Percentiles rank a stretch among this genome's conserved stretches.
Conservation (phyloP, 331 rosid species). For the Prunus yedoensis region DNA sequence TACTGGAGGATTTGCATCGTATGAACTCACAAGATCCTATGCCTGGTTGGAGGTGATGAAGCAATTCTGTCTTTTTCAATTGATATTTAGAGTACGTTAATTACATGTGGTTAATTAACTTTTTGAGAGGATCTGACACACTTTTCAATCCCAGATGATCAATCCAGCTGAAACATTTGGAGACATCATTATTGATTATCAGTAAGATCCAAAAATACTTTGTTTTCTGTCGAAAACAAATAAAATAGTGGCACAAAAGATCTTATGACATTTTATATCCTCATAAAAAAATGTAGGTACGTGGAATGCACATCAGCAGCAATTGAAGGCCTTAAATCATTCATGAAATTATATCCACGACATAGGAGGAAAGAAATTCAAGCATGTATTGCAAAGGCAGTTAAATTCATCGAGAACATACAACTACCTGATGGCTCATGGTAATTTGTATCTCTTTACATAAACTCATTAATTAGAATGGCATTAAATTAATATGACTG, state of each 20-base stretch:
- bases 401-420: slow-evolving; percentile 41
- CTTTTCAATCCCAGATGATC: slow-evolving; percentile 39
- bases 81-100: neutral
- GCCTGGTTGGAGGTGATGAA: slow-evolving; percentile 63
- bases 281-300: slow-evolving; percentile 28
- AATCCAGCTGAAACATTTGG: slow-evolving; percentile 64
- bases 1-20: slow-evolving; percentile 78
- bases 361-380: slow-evolving; percentile 51
- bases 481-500: neutral
- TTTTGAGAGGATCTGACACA: neutral
- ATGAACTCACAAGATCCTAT: slow-evolving; percentile 81
- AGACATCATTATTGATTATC: slow-evolving; percentile 67
- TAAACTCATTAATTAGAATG: neutral
- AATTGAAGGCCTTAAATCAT: slow-evolving; percentile 51
- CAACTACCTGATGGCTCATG: slow-evolving; percentile 71
- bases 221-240: neutral
- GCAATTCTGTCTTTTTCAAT: neutral
- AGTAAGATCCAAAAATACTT: slow-evolving; percentile 37
- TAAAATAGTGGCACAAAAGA: neutral
- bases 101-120: neutral
- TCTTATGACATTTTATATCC: neutral
- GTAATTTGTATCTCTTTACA: slow-evolving; percentile 1
- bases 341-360: slow-evolving; percentile 34
- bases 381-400: slow-evolving; percentile 47
- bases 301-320: slow-evolving; percentile 75